A percentile compares a stretch with the other conserved stretches of the same genome.
phyloP scores from a whole-genome alignment of 108 stramenopile genomes.

The Licmophora abbreviata region DNA sequence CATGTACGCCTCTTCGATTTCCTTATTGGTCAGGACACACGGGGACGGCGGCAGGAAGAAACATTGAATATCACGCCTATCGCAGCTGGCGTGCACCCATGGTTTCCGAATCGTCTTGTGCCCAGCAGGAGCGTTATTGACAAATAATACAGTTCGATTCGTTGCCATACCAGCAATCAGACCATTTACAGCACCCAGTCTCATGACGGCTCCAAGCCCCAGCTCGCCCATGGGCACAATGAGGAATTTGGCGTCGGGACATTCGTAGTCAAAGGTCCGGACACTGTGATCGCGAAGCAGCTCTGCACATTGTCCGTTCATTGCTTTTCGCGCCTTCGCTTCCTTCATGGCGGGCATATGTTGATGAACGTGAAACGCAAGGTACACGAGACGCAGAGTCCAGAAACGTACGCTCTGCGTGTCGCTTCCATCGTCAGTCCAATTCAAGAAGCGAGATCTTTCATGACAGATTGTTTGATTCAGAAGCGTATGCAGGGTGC shows the following conservation, averaged over 20 bases:
- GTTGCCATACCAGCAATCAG: conserved; percentile 32
- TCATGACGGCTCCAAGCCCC: conserved; percentile 30
- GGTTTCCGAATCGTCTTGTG: conserved; percentile 12
- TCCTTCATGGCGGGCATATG: conserved; percentile 24
- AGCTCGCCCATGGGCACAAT: conserved; percentile 20
- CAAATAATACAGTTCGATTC: conserved; percentile 28
- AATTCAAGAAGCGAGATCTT: conserved; percentile 17
- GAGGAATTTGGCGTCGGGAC: conserved; percentile 29
- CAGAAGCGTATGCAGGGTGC: conserved; percentile 4
- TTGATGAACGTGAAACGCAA: conserved; percentile 32
- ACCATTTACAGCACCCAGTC: conserved; percentile 16
- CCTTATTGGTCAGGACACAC: conserved; percentile 20
- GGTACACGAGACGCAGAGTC: conserved; percentile 25
- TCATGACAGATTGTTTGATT: conserved; percentile 21
- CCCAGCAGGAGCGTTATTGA: conserved; percentile 21
- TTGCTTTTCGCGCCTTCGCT: conserved; percentile 12
- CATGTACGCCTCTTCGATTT: conserved; percentile 18
- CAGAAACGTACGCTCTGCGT: conserved; percentile 11
- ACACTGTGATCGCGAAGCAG: conserved; percentile 8
- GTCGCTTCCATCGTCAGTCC: not conserved
- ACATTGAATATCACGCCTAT: conserved; percentile 32
- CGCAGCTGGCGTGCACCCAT: conserved; percentile 22
- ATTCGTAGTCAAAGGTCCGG: conserved; percentile 48
- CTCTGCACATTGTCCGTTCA: not conserved
- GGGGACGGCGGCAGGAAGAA: conserved; percentile 29